Evolutionary conservation across 352 stramenopile species (phyloP).

Genomic region (Phytophthora ohioensis): DNA sequence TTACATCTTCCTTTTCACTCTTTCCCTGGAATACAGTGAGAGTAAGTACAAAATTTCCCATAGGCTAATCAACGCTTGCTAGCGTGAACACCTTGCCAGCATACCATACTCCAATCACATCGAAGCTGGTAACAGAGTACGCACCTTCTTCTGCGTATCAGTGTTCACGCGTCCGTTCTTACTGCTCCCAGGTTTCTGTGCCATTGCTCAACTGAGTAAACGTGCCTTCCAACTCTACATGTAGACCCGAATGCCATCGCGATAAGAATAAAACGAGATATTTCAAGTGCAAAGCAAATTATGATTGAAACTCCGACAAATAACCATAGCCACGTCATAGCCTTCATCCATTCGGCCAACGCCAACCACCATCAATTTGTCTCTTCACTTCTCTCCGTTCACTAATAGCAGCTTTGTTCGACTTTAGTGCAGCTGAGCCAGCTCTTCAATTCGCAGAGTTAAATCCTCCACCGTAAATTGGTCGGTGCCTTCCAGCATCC

Average conservation of each 20-base stretch:
- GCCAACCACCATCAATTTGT: background rate
- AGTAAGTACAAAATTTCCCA: background rate
- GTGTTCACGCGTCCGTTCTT: slow-evolving; percentile 10
- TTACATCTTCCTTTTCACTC: slow-evolving; percentile 50
- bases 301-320: slow-evolving; percentile 16
- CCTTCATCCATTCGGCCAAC: background rate
- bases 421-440: slow-evolving; percentile 77
- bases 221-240: background rate
- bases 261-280: slow-evolving; percentile 32
- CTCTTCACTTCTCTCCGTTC: slow-evolving; percentile 5
- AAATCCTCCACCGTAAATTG: slow-evolving; percentile 76
- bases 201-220: slow-evolving; percentile 14
- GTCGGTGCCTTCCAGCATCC: slow-evolving; percentile 69
- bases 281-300: slow-evolving; percentile 34
- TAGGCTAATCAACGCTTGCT: too few species aligned
- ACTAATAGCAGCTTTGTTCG: slow-evolving; percentile 5
- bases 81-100: background rate
- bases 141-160: slow-evolving; percentile 30
- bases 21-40: slow-evolving; percentile 16
- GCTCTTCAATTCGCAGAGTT: slow-evolving; percentile 76
- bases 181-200: slow-evolving; percentile 19
- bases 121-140: background rate
- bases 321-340: slow-evolving; percentile 2
- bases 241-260: background rate
- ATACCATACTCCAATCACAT: background rate